phyloP scores from a whole-genome alignment of 805 yeast species.

The Zygosaccharomyces lentus region DNA sequence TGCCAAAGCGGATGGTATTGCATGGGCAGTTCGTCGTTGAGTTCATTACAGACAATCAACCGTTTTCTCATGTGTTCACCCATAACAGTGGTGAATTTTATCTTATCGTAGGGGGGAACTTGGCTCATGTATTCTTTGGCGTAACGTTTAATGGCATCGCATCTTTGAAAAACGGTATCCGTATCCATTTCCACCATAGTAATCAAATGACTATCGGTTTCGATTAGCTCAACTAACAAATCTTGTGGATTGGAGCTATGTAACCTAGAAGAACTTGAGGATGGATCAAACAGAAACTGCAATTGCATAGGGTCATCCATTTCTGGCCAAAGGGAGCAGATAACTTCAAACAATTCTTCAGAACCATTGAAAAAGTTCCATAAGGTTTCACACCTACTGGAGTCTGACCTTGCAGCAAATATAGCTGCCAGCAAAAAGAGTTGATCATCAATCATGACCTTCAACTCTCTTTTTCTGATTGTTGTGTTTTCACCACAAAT shows the following conservation, averaged over 20 bases:
- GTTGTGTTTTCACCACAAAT: not conserved
- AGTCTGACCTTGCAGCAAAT: conserved; percentile 26
- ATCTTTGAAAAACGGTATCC: conserved; percentile 15
- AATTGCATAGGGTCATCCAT: conserved; percentile 24
- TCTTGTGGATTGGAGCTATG: conserved; percentile 20
- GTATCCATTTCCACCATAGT: conserved; percentile 26
- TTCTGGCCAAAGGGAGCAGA: conserved; percentile 34
- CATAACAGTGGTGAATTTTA: conserved; percentile 1
- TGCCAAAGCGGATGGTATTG: conserved; percentile 27
- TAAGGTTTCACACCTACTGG: conserved; percentile 8
- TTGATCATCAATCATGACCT: conserved; percentile 20
- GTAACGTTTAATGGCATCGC: conserved; percentile 11
- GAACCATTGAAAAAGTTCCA: conserved; percentile 11
- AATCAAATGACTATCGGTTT: conserved; percentile 18
- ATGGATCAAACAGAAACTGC: conserved; percentile 13
- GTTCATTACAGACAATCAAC: conserved; percentile 22
- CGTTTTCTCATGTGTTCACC: conserved; percentile 27
- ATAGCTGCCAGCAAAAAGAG: conserved; percentile 23
- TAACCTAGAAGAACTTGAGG: not conserved
- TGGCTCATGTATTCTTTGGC: conserved; percentile 14
- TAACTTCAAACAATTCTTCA: conserved; percentile 18
- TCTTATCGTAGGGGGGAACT: conserved; percentile 5
- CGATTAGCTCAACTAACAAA: conserved; percentile 28
- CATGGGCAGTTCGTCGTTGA: conserved; percentile 16
- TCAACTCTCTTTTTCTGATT: not conserved